Base-by-base conservation (phyloP, 2,329 filamentous ascomycete genomes). In the Diaporthe citri region DNA sequence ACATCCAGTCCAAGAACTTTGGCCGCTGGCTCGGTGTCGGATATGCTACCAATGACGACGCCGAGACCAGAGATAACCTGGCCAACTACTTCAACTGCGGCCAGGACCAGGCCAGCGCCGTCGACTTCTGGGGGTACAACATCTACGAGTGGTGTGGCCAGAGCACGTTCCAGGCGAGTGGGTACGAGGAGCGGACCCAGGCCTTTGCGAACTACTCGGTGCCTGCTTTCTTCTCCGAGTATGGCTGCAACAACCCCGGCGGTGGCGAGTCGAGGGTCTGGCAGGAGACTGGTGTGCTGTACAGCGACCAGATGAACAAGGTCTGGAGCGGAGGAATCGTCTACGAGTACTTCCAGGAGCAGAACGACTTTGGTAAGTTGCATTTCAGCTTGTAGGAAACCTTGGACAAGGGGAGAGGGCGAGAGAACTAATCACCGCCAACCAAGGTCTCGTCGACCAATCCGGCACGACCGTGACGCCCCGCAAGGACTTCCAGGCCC, bases 61-160 rank as follows among this genome's bases (percentile, higher is more conserved):
- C 92, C 48, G 89, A 91, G 28, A 97, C 98, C 79, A 94, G 97
- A 84, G 89, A 89, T 78, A 88, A 95, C 81, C 91, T 98, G 82
- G 94, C 95, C 79, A 87, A 95, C 83, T 99, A 97, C 90, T 98
- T 99, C 88, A 96, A 98, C 89, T 99, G 97, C 83, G 94, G 96
- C 75, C 84, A 90, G 76, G 83, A 88, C 43, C 86, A 70, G 88
- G 78, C 87, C 8, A 36, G 28, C 86, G 81, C 93, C 76, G 97
- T 98, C 78, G 97, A 99, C 86, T 98, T 97, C 89, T 99, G 96
- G 94, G 97, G 97, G 74, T 98, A 98, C 93, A 99, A 99, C 90
- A 98, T 98, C 87, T 99, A 99, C 90, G 97, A 96, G 71, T 99
- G 97, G 97, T 99, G 97, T 84, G 97, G 96, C 79, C 84, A 96